Base-by-base conservation (phyloP, 139 green algal species). In the Ettlia oleoabundans region DNA sequence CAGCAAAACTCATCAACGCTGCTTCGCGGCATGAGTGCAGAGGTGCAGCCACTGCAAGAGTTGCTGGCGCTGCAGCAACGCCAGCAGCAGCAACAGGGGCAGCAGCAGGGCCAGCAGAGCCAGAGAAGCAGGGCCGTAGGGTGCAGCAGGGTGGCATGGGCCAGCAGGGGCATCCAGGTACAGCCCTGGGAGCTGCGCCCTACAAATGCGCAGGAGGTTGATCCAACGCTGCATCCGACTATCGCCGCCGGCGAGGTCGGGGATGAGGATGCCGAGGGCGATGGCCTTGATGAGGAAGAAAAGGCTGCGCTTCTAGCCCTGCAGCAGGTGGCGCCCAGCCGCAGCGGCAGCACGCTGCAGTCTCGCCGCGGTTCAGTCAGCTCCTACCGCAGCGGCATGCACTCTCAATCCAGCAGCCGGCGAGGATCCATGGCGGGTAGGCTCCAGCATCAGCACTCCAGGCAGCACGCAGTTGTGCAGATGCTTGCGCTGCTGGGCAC, bases 171-270 rank as follows among this genome's bases (percentile, higher is more conserved):
- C 26, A 33, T 42, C 38, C 75, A 81, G 30, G 61, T 61, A n/a
- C 61, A 43, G 40, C 58, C 58, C 10, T 72, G 74, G 75, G 75
- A 81, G 75, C 75, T 81, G 58, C 58, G 40, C 4, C 0, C 0
- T 4, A 51, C 8, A 37, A 21, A 9, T 3, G 71, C n/a, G n/a
- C n/a, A n/a, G n/a, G n/a, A n/a, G n/a, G n/a, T n/a, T n/a, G n/a
- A n/a, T n/a, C n/a, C n/a, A n/a, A n/a, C n/a, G n/a, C 37, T 33
- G 35, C 66, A 30, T 35, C 42, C 5, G n/a, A 41, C 0, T 41
- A 3, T 4, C 41, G n/a, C 42, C 24, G 47, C 51, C 33, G 47
- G 28, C 32, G 7, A 15, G 5, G 71, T 21, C 37, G 2, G 21
- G 37, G 55, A 9, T 2, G 55, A 55, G 5, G 18, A 52, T 21